A percentile compares a stretch with the other conserved stretches of the same genome.
phyloP scores from a whole-genome alignment of 257 asterid species.

The Solanum dulcamara region DNA sequence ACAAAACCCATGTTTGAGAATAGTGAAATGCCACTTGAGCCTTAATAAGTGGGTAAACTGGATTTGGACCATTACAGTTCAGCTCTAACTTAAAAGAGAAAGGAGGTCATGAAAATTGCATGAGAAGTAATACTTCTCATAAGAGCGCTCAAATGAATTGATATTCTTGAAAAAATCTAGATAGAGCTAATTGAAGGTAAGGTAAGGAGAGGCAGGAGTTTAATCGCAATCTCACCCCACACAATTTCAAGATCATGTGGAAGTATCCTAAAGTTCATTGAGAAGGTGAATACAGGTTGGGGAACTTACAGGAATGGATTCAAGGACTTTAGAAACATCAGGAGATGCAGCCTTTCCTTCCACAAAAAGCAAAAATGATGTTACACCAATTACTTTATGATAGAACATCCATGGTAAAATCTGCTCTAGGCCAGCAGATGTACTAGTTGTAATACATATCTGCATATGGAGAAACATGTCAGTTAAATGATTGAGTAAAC shows the following conservation, averaged over 20 bases:
- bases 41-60: background rate
- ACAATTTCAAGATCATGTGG: background rate
- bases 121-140: background rate
- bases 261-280: background rate
- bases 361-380: constrained; percentile 47
- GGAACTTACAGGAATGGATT: constrained; percentile 45
- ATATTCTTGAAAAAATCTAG: background rate
- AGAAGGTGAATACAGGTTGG: background rate
- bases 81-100: background rate
- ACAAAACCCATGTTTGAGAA: background rate
- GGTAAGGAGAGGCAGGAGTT: background rate
- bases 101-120: background rate
- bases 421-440: constrained; percentile 53
- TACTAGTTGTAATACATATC: constrained; percentile 55
- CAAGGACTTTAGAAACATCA: constrained; percentile 31
- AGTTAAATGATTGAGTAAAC: background rate
- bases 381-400: constrained; percentile 50
- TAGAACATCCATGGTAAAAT: constrained; percentile 71
- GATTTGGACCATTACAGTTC: background rate
- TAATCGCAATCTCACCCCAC: background rate
- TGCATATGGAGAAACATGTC: constrained; percentile 11
- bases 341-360: constrained; percentile 49
- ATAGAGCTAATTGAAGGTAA: background rate
- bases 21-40: background rate
- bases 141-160: background rate